These are phyloP conservation scores for Neoboletus magnificus DNA, from an alignment of 768 basidiomycete species.

Conservation along the genomic window DNA sequence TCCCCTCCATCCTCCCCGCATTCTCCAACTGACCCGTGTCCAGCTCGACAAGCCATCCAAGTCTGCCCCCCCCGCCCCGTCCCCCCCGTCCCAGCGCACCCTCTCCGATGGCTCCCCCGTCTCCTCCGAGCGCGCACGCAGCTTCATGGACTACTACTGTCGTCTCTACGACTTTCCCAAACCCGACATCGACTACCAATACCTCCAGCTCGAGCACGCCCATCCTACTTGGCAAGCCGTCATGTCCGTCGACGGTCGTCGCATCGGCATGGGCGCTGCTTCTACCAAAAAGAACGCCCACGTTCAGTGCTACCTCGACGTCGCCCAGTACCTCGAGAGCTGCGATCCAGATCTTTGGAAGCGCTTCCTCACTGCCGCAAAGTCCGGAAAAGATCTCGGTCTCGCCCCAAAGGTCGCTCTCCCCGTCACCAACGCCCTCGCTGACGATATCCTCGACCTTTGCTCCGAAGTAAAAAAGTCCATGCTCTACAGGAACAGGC, in stretches of 20 bases:
- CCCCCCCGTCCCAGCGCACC: conserved; percentile 22
- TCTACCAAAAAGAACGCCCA: conserved; percentile 68
- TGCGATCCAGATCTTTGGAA: conserved; percentile 84
- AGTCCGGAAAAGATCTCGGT: conserved; percentile 65
- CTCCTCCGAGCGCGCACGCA: conserved; percentile 68
- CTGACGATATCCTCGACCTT: conserved; percentile 69
- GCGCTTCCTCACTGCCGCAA: conserved; percentile 56
- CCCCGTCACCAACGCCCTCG: conserved; percentile 57
- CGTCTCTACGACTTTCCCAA: conserved; percentile 68
- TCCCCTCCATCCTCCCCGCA: conserved; percentile 9
- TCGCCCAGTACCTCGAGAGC: conserved; percentile 77
- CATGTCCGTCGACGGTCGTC: conserved; percentile 71
- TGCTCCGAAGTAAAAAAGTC: conserved; percentile 63
- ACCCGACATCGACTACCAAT: conserved; percentile 63
- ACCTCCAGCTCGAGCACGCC: conserved; percentile 22
- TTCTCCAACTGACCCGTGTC: not conserved
- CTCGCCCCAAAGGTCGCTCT: conserved; percentile 69
- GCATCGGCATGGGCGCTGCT: conserved; percentile 78
- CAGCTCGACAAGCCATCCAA: conserved; percentile 33
- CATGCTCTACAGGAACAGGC: conserved; percentile 63
- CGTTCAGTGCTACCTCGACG: conserved; percentile 79
- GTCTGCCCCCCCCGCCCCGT: not conserved
- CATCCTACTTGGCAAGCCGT: conserved; percentile 60
- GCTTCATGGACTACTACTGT: conserved; percentile 96
- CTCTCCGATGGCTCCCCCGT: conserved; percentile 65